A percentile compares a stretch with the other conserved stretches of the same genome.
phyloP scores from a whole-genome alignment of 257 asterid species.

The Ilex asprella region DNA sequence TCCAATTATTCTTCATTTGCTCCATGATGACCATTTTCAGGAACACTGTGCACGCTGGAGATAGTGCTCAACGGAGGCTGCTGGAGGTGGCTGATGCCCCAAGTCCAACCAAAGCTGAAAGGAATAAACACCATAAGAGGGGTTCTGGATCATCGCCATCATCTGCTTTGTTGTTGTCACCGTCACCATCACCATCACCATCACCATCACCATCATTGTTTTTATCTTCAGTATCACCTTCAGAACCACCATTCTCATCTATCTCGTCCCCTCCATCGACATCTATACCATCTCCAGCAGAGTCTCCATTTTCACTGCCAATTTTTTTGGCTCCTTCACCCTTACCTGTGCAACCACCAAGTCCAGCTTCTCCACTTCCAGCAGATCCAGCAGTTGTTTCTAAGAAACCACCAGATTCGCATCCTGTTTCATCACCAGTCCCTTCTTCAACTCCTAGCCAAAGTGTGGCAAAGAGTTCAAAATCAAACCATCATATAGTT shows the following conservation, averaged over 20 bases:
- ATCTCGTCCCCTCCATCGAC: slow-evolving; percentile 23
- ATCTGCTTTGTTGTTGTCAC: background rate
- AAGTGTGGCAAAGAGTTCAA: background rate
- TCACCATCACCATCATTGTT: slow-evolving; percentile 11
- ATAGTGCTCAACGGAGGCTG: slow-evolving; percentile 17
- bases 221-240: slow-evolving; percentile 1
- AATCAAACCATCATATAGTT: slow-evolving; percentile 5
- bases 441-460: slow-evolving; percentile 11
- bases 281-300: slow-evolving; percentile 9
- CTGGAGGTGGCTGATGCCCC: slow-evolving; percentile 12
- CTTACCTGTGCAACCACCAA: slow-evolving; percentile 8
- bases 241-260: slow-evolving; percentile 13
- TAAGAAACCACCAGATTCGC: slow-evolving; percentile 6
- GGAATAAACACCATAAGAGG: background rate
- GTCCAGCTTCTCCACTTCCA: slow-evolving; percentile 11
- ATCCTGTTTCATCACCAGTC: slow-evolving; percentile 8
- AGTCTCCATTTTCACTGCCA: slow-evolving; percentile 18
- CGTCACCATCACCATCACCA: slow-evolving; percentile 12
- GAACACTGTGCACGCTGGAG: slow-evolving; percentile 11
- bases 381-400: background rate
- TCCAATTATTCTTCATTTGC: background rate
- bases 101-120: slow-evolving; percentile 13
- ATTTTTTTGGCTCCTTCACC: slow-evolving; percentile 1
- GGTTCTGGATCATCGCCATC: slow-evolving; percentile 3
- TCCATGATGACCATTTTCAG: slow-evolving; percentile 8